Percentiles rank a stretch among this genome's conserved stretches.
These are phyloP conservation scores for Celoporthe dispersa DNA, from an alignment of 2,329 filamentous ascomycete genomes.

Conservation along the genomic window DNA sequence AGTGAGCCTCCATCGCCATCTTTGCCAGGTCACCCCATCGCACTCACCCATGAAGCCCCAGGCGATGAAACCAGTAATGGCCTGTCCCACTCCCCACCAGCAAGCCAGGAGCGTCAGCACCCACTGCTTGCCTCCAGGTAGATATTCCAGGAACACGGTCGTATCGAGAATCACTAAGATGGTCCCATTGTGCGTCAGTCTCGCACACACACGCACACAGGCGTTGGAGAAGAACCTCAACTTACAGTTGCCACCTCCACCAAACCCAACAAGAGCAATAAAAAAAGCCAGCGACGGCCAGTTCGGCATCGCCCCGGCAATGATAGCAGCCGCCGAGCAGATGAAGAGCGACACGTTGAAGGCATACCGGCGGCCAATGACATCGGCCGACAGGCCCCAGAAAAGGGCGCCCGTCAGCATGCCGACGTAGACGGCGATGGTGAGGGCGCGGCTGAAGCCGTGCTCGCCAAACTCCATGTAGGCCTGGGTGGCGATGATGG, in stretches of 20 bases:
- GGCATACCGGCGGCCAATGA: constrained; percentile 69
- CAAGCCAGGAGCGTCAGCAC: constrained; percentile 65
- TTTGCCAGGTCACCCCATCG: neutral
- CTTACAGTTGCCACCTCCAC: constrained; percentile 60
- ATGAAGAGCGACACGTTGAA: constrained; percentile 71
- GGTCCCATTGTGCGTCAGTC: neutral
- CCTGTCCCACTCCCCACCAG: constrained; percentile 56
- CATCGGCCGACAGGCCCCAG: constrained; percentile 70
- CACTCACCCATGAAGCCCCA: constrained; percentile 53
- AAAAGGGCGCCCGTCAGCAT: constrained; percentile 64
- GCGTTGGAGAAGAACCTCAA: neutral
- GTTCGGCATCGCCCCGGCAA: constrained; percentile 69
- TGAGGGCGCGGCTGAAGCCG: constrained; percentile 61
- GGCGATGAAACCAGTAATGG: constrained; percentile 52
- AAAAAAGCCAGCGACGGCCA: constrained; percentile 70
- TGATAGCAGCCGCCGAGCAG: constrained; percentile 59
- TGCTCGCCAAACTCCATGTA: constrained; percentile 61
- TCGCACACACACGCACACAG: neutral
- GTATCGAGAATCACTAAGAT: constrained; percentile 62
- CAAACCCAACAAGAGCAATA: constrained; percentile 65
- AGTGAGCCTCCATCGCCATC: constrained; percentile 8
- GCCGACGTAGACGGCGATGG: constrained; percentile 63
- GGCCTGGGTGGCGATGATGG: constrained; percentile 63
- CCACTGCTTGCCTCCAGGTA: constrained; percentile 63
- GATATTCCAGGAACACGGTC: constrained; percentile 51